Base-by-base conservation (phyloP, 208 protist genomes). In the Wallacemonas sp. region DNA sequence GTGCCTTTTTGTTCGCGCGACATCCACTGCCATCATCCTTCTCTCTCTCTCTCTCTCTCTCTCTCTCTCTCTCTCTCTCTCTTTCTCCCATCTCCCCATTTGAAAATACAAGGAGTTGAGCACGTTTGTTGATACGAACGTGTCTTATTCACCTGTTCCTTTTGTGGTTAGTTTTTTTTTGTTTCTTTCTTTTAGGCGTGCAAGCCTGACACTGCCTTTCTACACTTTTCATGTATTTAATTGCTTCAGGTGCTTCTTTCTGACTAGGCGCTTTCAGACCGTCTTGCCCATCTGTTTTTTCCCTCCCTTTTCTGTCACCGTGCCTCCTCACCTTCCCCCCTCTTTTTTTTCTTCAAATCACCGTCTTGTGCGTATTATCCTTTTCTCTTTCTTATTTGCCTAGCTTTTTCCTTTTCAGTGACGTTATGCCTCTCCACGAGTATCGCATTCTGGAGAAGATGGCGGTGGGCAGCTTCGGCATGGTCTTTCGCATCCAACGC, bases 391-490 rank as follows among this genome's bases (percentile, higher is more conserved):
- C 8, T 22, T 48, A 7, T 14, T 18, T 23, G 3, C 11, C 8
- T 5, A 25, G 39, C 3, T 18, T 48, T 48, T 23, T 20, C 20
- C 42, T 20, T 20, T 4, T 18, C 14, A 3, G 5, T 11, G 3
- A 62, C 31, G 39, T n/a, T 14, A 62, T 61, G 54, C 42, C 55
- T 16, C 18, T 68, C 16, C 77, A 86, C 36, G 81, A 93, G 57
- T 95, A 95, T 50, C 70, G 70, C 3, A 92, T 95, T 39, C n/a
- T 91, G 14, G 86, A 93, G 66, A 86, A 89, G 69, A 86, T 95
- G 86, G 85, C 87, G 16, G 76, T 70, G 39, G 87, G 87, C 39
- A 86, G 86, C 61, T 95, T 92, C 49, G 87, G 90, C 44, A 75
- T 89, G 45, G 81, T 93, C n/a, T 95, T 95, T 64, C 81, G 82